These are phyloP conservation scores for Biscogniauxia sp. DNA, from an alignment of 2,329 filamentous ascomycete species.

Conservation along the genomic window DNA sequence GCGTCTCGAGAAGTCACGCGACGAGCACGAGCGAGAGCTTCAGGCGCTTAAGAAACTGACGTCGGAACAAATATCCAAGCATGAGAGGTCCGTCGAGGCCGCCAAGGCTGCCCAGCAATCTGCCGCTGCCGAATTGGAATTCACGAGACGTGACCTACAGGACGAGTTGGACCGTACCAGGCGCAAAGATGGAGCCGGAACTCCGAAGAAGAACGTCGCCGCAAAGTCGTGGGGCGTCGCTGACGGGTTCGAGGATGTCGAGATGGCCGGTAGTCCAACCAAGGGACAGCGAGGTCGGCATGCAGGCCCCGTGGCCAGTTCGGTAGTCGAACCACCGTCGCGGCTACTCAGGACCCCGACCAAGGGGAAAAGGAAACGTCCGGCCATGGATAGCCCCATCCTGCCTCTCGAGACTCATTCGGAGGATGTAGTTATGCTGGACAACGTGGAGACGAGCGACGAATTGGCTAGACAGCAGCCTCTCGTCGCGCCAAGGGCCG, in stretches of 20 bases:
- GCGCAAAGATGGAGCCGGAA: slow-evolving; percentile 46
- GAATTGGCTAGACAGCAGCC: slow-evolving; percentile 12
- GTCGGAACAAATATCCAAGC: slow-evolving; percentile 61
- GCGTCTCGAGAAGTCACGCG: slow-evolving; percentile 61
- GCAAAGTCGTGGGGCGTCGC: slow-evolving; percentile 57
- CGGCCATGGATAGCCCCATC: slow-evolving; percentile 63
- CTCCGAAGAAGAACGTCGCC: slow-evolving; percentile 58
- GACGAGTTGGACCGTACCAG: slow-evolving; percentile 52
- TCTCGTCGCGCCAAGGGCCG: slow-evolving; percentile 9
- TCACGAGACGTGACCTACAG: slow-evolving; percentile 68
- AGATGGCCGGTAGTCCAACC: slow-evolving; percentile 52
- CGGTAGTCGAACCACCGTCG: slow-evolving; percentile 42
- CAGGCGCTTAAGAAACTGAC: slow-evolving; percentile 60
- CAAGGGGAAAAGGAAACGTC: slow-evolving; percentile 69
- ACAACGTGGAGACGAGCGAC: slow-evolving; percentile 23
- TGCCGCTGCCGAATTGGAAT: slow-evolving; percentile 67
- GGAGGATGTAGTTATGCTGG: slow-evolving; percentile 38
- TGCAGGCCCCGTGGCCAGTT: slow-evolving; percentile 41
- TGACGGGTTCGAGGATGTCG: slow-evolving; percentile 75
- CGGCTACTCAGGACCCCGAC: slow-evolving; percentile 52
- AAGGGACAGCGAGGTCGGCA: slow-evolving; percentile 46
- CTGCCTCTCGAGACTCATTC: slow-evolving; percentile 55
- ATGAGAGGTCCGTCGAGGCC: slow-evolving; percentile 62
- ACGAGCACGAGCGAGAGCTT: slow-evolving; percentile 63
- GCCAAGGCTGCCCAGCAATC: slow-evolving; percentile 64